Conservation (phyloP, 2,329 filamentous ascomycete species). For the Fusarium papillatum region DNA sequence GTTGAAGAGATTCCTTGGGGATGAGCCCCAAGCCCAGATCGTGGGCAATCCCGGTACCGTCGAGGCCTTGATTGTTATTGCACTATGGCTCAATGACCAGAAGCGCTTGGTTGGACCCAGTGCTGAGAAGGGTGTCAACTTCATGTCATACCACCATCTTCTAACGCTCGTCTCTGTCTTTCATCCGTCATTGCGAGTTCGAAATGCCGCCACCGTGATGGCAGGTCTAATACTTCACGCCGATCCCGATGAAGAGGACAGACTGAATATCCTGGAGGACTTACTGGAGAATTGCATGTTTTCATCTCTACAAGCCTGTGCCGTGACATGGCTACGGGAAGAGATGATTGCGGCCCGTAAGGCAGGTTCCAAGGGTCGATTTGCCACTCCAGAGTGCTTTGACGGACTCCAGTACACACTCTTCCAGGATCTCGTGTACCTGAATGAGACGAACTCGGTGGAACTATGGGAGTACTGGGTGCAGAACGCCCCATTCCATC, state of each 20-base stretch:
- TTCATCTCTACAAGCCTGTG: constrained; percentile 72
- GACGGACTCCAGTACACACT: constrained; percentile 72
- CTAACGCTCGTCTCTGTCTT: constrained; percentile 70
- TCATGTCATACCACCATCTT: constrained; percentile 73
- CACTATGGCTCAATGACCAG: constrained; percentile 69
- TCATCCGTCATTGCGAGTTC: constrained; percentile 66
- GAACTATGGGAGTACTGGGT: constrained; percentile 65
- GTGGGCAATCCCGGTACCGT: constrained; percentile 65
- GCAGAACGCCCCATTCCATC: constrained; percentile 66
- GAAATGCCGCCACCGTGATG: constrained; percentile 67
- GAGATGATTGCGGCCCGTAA: constrained; percentile 66
- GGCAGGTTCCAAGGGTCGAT: constrained; percentile 52
- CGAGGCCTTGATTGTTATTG: constrained; percentile 71
- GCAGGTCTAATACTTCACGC: constrained; percentile 69
- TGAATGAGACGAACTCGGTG: constrained; percentile 57
- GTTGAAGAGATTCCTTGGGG: constrained; percentile 65
- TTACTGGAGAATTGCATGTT: constrained; percentile 76
- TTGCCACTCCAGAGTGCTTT: constrained; percentile 67
- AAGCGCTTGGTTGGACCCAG: constrained; percentile 54
- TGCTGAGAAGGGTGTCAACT: constrained; percentile 56
- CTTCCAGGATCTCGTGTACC: constrained; percentile 68
- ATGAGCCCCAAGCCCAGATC: constrained; percentile 63
- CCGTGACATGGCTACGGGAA: constrained; percentile 74
- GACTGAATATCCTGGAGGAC: constrained; percentile 74
- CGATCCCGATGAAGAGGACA: constrained; percentile 70